phyloP scores from a whole-genome alignment of 129 eudicot species.

The Chrysanthemum seticuspe region DNA sequence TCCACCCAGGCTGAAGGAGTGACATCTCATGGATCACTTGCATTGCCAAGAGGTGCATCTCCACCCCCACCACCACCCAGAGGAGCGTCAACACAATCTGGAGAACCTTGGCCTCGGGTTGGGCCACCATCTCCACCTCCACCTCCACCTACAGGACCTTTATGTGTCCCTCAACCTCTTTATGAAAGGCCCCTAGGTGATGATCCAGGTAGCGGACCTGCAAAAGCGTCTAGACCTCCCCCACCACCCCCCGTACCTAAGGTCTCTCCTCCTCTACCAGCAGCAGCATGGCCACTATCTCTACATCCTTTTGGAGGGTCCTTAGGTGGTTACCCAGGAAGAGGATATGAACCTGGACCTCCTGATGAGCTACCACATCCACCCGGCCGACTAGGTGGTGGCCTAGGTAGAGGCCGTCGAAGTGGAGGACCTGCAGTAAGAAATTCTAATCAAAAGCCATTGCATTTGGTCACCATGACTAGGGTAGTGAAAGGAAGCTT shows the following conservation, averaged over 20 bases:
- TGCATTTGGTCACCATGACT: conserved; percentile 92
- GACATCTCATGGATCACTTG: conserved; percentile 27
- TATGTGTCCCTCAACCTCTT: too few species aligned
- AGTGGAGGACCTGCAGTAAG: conserved; percentile 64
- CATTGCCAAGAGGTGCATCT: conserved; percentile 33
- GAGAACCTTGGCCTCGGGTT: conserved; percentile 29
- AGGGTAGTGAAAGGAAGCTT: conserved; percentile 85
- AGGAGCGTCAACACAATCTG: conserved; percentile 27
- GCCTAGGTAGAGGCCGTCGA: conserved; percentile 19
- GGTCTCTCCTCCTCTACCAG: conserved; percentile 74
- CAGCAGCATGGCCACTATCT: conserved; percentile 21
- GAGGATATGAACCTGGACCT: conserved; percentile 37
- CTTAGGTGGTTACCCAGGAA: too few species aligned
- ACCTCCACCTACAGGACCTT: conserved; percentile 39
- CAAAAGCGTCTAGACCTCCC: conserved; percentile 47
- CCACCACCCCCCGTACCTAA: conserved; percentile 64
- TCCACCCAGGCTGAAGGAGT: conserved; percentile 13
- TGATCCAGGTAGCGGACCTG: too few species aligned
- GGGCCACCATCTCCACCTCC: conserved; percentile 69
- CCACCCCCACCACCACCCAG: conserved; percentile 31
- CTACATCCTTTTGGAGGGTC: too few species aligned
- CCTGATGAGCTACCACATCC: conserved; percentile 42
- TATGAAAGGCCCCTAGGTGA: too few species aligned
- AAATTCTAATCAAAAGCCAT: conserved; percentile 71
- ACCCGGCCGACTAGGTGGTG: conserved; percentile 28